A percentile compares a stretch with the other conserved stretches of the same genome.
Conservation (phyloP, 2,329 filamentous ascomycete species). For the Cytospora mali region DNA sequence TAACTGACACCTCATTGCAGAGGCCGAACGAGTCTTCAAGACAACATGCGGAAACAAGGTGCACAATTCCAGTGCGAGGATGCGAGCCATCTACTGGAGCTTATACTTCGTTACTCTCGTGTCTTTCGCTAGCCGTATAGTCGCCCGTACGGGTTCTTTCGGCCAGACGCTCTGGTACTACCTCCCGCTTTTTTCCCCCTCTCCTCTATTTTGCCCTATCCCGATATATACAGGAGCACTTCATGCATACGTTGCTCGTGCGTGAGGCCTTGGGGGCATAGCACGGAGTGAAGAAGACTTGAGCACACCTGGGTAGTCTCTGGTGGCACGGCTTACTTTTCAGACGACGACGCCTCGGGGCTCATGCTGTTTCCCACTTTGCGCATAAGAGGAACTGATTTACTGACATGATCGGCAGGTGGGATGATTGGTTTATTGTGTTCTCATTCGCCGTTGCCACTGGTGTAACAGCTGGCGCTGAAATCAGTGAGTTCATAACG, state of each 20-base stretch:
- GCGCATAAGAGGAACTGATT: background rate
- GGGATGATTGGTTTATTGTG: conserved; percentile 33
- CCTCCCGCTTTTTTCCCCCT: too few relatives aligned
- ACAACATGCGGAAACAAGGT: conserved; percentile 21
- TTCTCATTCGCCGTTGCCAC: conserved; percentile 30
- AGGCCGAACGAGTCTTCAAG: conserved; percentile 25
- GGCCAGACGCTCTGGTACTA: conserved; percentile 28
- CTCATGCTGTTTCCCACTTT: background rate
- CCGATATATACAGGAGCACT: too few relatives aligned
- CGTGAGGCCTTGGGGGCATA: too few relatives aligned
- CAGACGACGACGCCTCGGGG: too few relatives aligned
- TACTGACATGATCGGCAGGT: background rate
- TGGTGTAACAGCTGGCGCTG: conserved; percentile 30
- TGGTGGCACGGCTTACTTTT: too few relatives aligned
- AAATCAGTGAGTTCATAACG: conserved; percentile 27
- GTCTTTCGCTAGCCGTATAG: conserved; percentile 28
- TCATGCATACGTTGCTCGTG: too few relatives aligned
- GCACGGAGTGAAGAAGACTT: too few relatives aligned
- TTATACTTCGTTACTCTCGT: conserved; percentile 28
- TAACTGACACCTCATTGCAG: conserved; percentile 3
- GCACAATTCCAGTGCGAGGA: conserved; percentile 23
- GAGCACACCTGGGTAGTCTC: too few relatives aligned
- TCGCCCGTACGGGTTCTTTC: conserved; percentile 28
- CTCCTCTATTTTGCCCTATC: too few relatives aligned
- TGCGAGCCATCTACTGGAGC: conserved; percentile 28